Evolutionary conservation across 768 basidiomycete genomes (phyloP).

Genomic region (Podaxis sp.): DNA sequence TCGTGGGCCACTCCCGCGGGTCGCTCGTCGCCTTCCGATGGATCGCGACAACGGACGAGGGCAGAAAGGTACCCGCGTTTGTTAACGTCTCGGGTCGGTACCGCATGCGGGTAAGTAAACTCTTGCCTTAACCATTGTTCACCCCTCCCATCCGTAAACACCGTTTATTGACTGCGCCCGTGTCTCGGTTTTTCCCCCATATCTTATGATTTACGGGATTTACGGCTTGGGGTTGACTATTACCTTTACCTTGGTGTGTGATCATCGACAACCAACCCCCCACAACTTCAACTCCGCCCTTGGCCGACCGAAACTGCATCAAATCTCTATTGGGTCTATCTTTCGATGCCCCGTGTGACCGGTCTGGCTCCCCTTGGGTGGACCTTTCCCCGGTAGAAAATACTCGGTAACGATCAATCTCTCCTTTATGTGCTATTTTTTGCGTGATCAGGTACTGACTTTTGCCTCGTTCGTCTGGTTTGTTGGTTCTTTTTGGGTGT

Average conservation of each 20-base stretch:
- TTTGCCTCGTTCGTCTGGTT: not conserved
- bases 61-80: constrained; percentile 52
- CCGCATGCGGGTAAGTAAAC: constrained; percentile 65
- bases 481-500: not conserved
- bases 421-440: constrained; percentile 5
- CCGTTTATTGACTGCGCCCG: not conserved
- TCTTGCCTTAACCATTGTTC: not conserved
- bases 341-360: not conserved
- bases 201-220: not conserved
- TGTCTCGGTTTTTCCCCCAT: not conserved
- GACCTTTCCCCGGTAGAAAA: constrained; percentile 30
- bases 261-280: not conserved
- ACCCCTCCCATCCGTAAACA: not conserved
- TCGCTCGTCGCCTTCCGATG: constrained; percentile 66
- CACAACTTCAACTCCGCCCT: not conserved
- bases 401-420: constrained; percentile 35
- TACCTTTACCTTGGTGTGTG: not conserved
- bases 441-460: constrained; percentile 8
- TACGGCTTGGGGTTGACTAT: not conserved
- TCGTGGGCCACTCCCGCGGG: constrained; percentile 81
- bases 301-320: not conserved
- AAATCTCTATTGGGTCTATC: not conserved
- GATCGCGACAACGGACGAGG: constrained; percentile 63
- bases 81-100: constrained; percentile 79
- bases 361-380: not conserved